These are phyloP conservation scores for Corylus avellana DNA, from an alignment of 306 rosid species.

Conservation along the genomic window DNA sequence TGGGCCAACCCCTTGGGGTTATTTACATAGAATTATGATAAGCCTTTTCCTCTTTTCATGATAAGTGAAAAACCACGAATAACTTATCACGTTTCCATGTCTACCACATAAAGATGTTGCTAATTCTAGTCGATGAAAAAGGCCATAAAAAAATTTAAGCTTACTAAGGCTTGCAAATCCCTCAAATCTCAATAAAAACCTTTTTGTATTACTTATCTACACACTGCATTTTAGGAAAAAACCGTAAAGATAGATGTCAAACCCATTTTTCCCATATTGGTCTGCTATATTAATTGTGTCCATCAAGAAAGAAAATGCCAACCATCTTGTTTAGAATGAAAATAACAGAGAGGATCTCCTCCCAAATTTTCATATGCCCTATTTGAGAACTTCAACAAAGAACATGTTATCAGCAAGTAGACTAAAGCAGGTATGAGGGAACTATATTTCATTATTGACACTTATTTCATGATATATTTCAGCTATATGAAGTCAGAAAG, in stretches of 20 bases:
- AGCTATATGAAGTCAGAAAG: constrained; percentile 8
- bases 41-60: not conserved
- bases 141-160: not conserved
- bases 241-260: not conserved
- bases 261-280: not conserved
- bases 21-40: not conserved
- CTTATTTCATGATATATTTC: not conserved
- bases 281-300: not conserved
- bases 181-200: not conserved
- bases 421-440: not conserved
- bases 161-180: not conserved
- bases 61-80: not conserved
- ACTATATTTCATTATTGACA: not conserved
- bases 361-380: not conserved
- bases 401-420: not conserved
- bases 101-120: not conserved
- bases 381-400: not conserved
- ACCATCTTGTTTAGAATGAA: not conserved
- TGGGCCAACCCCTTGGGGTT: not conserved
- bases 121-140: not conserved
- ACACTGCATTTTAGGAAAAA: not conserved
- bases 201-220: not conserved
- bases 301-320: not conserved
- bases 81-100: not conserved
- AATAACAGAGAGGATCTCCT: not conserved